A percentile compares a stretch with the other conserved stretches of the same genome.
Evolutionary conservation across 2,329 filamentous ascomycete species (phyloP).

Genomic region (Aulographum hederae): DNA sequence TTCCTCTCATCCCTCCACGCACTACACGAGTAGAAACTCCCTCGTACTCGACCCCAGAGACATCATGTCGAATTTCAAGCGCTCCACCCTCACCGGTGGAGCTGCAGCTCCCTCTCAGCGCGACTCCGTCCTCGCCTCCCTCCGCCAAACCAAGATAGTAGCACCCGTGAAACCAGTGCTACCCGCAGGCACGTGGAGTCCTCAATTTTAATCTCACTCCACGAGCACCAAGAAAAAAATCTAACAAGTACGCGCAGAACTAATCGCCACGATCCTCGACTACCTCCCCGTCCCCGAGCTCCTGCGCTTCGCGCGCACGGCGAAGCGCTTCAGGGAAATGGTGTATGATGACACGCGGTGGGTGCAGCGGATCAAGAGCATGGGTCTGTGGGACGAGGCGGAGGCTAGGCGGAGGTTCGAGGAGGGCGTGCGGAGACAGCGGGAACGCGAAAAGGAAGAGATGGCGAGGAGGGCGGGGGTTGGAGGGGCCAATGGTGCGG

Average conservation of each 20-base stretch:
- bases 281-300: slow-evolving; percentile 75
- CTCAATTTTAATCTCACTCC: not conserved
- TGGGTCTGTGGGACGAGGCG: slow-evolving; percentile 81
- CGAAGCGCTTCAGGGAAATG: slow-evolving; percentile 85
- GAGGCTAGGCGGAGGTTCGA: slow-evolving; percentile 73
- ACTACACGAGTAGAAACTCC: no score
- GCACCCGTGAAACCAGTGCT: slow-evolving; percentile 50
- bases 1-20: no score
- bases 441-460: no score
- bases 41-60: no score
- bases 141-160: slow-evolving; percentile 67
- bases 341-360: slow-evolving; percentile 95
- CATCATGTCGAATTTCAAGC: slow-evolving; percentile 31
- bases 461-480: slow-evolving; percentile 29
- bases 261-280: slow-evolving; percentile 74
- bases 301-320: slow-evolving; percentile 68
- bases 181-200: slow-evolving; percentile 54
- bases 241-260: slow-evolving; percentile 36
- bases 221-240: not conserved
- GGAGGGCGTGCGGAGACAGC: no score
- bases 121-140: slow-evolving; percentile 46
- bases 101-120: slow-evolving; percentile 8
- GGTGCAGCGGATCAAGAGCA: slow-evolving; percentile 68
- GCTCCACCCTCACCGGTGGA: slow-evolving; percentile 16
- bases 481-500: slow-evolving; percentile 11